Evolutionary conservation across 805 yeast genomes (phyloP), one percentile per base, ranked within the genome.

Genomic region (Starmerella floricola): DNA sequence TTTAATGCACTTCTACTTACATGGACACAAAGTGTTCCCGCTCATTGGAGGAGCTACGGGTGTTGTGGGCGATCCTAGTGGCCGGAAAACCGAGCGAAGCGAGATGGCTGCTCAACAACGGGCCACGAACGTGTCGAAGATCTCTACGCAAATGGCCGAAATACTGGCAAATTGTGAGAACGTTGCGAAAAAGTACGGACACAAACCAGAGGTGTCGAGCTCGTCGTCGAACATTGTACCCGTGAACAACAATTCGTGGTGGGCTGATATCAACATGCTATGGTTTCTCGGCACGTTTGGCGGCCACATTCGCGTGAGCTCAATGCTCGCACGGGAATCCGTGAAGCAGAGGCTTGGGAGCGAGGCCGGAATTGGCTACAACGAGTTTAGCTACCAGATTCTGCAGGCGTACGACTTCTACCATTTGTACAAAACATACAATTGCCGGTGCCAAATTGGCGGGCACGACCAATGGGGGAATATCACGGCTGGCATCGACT

Each of bases 381-480:
- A 88, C 56, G 98, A 91, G 62, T 91, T 91, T 58, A 73, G 94
- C 1, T 91, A 91, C 60, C 98, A 91, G 57, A 66, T 88, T 16
- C 63, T 91, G 42, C 98, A 91, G 61, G 97, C 95, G 0, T 91
- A 74, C 59, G 98, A 91, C 58, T 91, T 85, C 57, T 85, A 79
- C 69, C 85, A 87, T 56, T 63, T 91, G 44, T 76, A 74, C 64
- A 69, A 69, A 30, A 58, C 71, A 13, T 62, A 73, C 29, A 61
- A 66, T 3, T 87, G 87, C 33, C 67, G 69, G 33, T 62, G 86
- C 12, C 97, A 91, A 63, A 77, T 66, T 8, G 98, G 98, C 19
- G 98, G 98, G 5, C 86, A 82, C 57, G 98, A 91, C 59, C 98
- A 91, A 62, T 91, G 95, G 86, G 98, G 98, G 1, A 91, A 91